These are phyloP conservation scores for Xerophyta viscosa DNA, from an alignment of 106 monocot genomes.

Conservation along the genomic window DNA sequence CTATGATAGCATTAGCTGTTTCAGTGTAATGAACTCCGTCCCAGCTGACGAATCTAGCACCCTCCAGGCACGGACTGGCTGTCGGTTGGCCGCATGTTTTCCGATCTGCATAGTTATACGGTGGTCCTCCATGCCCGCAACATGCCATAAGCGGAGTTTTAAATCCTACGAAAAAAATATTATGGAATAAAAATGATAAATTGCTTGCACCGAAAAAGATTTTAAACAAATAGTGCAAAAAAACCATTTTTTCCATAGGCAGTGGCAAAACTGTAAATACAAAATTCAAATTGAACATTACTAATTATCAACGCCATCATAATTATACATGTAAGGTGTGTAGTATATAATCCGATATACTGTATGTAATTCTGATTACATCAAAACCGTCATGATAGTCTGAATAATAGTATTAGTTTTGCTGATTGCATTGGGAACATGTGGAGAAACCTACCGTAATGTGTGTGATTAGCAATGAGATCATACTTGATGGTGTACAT, in stretches of 20 bases:
- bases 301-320: too few species aligned
- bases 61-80: constrained; percentile 25
- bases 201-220: too few species aligned
- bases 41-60: constrained; percentile 32
- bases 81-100: constrained; percentile 51
- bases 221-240: too few species aligned
- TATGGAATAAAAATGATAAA: not conserved
- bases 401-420: too few species aligned
- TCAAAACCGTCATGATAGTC: too few species aligned
- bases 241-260: too few species aligned
- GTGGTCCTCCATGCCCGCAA: constrained; percentile 43
- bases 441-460: constrained; percentile 29
- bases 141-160: constrained; percentile 48
- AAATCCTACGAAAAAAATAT: constrained; percentile 19
- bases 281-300: too few species aligned
- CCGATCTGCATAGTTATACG: constrained; percentile 29
- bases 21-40: constrained; percentile 49
- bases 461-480: constrained; percentile 33
- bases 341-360: too few species aligned
- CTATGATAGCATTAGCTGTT: constrained; percentile 25
- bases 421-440: too few species aligned
- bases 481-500: constrained; percentile 41
- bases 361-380: too few species aligned
- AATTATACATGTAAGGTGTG: too few species aligned
- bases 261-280: too few species aligned